Conservation (phyloP, 169 alveolate species). For the Amoebophrya sp. region DNA sequence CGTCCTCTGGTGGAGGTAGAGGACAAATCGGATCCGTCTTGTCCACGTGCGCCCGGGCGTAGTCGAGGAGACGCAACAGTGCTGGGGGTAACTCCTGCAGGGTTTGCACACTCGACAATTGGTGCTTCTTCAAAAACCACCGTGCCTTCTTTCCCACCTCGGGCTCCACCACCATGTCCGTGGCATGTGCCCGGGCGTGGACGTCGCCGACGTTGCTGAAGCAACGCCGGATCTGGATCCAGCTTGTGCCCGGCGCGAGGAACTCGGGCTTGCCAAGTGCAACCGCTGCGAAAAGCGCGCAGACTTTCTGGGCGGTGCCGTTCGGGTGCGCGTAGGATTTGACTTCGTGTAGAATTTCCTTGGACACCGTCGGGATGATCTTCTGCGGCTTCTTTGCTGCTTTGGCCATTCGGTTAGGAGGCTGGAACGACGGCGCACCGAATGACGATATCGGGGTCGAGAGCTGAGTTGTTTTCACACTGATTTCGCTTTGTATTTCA, state of each 20-base stretch:
- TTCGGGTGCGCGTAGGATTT: not conserved
- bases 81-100: not conserved
- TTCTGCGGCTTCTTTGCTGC: not conserved
- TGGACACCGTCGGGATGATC: not conserved
- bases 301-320: not conserved
- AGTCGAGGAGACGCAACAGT: not conserved
- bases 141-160: not conserved
- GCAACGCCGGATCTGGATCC: not conserved
- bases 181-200: not conserved
- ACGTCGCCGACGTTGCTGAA: conserved; percentile 7
- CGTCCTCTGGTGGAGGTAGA: not conserved
- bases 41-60: not conserved
- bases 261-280: not conserved
- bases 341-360: not conserved
- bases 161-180: not conserved
- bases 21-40: not conserved
- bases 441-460: not conserved
- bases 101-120: not conserved
- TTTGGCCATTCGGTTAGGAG: not conserved
- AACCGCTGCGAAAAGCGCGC: not conserved
- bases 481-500: not conserved
- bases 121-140: not conserved
- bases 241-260: not conserved
- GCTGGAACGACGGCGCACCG: not conserved
- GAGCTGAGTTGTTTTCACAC: not conserved